Evolutionary conservation across 192 early-diverging fungal species (phyloP).

Genomic region (Umbelopsis vinacea): DNA sequence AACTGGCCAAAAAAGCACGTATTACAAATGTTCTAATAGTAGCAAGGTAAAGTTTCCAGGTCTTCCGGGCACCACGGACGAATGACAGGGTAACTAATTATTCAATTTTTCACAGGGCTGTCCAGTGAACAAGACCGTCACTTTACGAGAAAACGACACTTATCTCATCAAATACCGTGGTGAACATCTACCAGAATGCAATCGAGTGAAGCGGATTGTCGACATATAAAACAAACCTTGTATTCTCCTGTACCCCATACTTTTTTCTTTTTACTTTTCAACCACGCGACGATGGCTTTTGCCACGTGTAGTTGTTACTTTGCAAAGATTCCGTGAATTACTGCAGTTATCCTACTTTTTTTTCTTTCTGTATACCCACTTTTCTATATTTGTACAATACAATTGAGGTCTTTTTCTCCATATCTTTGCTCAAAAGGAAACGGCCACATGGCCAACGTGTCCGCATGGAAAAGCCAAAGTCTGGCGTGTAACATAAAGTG

Average conservation of each 20-base stretch:
- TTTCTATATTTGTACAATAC: conserved; percentile 20
- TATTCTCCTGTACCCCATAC: not conserved
- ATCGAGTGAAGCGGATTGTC: conserved; percentile 52
- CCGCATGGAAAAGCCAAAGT: conserved; percentile 5
- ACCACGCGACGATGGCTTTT: not conserved
- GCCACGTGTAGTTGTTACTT: conserved; percentile 15
- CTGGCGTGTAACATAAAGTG: not conserved
- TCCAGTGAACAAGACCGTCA: conserved; percentile 63
- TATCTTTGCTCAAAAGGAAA: conserved; percentile 4
- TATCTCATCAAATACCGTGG: conserved; percentile 62
- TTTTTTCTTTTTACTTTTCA: not conserved
- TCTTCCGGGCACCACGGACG: not conserved
- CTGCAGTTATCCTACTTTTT: conserved; percentile 15
- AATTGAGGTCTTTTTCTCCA: conserved; percentile 5
- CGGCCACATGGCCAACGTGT: not conserved
- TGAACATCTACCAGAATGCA: conserved; percentile 54
- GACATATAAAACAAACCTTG: conserved; percentile 30
- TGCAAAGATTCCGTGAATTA: conserved; percentile 16
- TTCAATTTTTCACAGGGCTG: conserved; percentile 27
- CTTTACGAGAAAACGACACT: conserved; percentile 53
- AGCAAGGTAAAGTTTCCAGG: conserved; percentile 31
- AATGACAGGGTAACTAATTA: too few species aligned
- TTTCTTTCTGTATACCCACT: not conserved
- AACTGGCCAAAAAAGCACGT: conserved; percentile 45
- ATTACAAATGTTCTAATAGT: conserved; percentile 49